Evolutionary conservation across 345 rosid genomes (phyloP), one percentile per base, ranked within the genome.

Genomic region (Erysimum cheiranthoides): DNA sequence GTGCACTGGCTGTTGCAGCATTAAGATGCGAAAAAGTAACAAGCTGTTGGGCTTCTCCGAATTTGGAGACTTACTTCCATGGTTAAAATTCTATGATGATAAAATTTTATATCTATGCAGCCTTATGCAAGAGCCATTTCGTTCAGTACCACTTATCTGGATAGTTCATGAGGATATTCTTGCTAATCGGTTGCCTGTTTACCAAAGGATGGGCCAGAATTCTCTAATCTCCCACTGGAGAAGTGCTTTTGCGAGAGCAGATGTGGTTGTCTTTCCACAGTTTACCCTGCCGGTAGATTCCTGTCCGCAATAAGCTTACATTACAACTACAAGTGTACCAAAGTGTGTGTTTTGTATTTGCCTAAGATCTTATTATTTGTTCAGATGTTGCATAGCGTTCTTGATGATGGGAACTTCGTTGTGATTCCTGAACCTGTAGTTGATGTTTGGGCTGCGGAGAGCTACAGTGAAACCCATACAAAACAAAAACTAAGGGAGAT

Each of bases 41-140:
- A 46, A 75, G 35, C 60, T 73, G 49, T 68, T 39, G n/a, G 56
- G 47, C 46, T 57, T 67, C 47, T 62, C 67, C 51, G 11, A 66
- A 73, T 51, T 59, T 51, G 50, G 58, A 16, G 21, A 40, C 2
- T 50, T 31, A 35, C 65, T 50, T 72, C 66, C 70, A 68, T 57
- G 75, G 68, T 66, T 70, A 81, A 64, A 59, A 79, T 79, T 68
- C 83, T 82, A 66, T 79, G 83, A 67, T 84, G 74, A 84, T 84
- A 84, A 85, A 86, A 79, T 80, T 82, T 67, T 76, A 84, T 86
- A 84, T 89, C 62, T 83, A 76, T 93, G 94, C 98, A 93, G 99
- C 94, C 96, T 96, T 73, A 89, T 85, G 97, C 96, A 88, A 90
- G 98, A 90, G 87, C 98, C 98, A 68, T 93, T 96, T 85, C 86